Evolutionary conservation across 108 stramenopile genomes (phyloP), one percentile per base, ranked within the genome.

Genomic region (Aurantiochytrium sp.): DNA sequence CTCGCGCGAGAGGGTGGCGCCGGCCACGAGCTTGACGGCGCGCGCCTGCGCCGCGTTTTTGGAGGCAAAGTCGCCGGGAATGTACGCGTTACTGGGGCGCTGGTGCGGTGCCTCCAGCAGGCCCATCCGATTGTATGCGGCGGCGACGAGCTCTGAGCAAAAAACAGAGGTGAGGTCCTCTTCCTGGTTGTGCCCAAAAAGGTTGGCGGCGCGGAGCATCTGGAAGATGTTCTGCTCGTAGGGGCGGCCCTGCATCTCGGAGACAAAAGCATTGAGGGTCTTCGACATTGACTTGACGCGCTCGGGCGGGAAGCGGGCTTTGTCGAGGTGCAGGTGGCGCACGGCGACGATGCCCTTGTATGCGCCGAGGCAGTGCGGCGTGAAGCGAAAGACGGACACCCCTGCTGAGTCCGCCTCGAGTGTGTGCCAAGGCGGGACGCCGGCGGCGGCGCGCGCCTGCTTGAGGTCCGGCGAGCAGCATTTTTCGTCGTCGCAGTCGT

Each of bases 401-500:
- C 73, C 73, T 1, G 39, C n/a, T 48, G 73, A 81, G 30, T 81
- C 73, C 30, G 73, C 73, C 24, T 81, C 73, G n/a, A 81, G 45
- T 2, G 73, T 81, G 24, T 81, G 73, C 73, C 73, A 81, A 0
- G 73, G 73, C 39, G 39, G 39, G 36, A 81, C 73, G 3, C 73
- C 73, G 0, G 73, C 73, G 39, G 73, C 73, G 1, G 42, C 42
- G n/a, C 73, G 39, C 39, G 73, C 73, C 30, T 81, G 73, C 24
- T 81, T 81, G 42, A 81, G 73, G 10, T 81, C 73, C 24, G 39
- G 73, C 21, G 73, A 81, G 24, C 73, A 81, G 73, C 73, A 81
- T 2, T 12, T 81, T 4, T 2, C 36, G 24, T 81, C 73, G n/a
- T 41, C 39, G 45, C 73, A 81, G 32, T 41, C 45, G 39, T 81